Evolutionary conservation across 2,329 filamentous ascomycete species (phyloP), one percentile per base, ranked within the genome.

Genomic region (Hypoxylon sp.): DNA sequence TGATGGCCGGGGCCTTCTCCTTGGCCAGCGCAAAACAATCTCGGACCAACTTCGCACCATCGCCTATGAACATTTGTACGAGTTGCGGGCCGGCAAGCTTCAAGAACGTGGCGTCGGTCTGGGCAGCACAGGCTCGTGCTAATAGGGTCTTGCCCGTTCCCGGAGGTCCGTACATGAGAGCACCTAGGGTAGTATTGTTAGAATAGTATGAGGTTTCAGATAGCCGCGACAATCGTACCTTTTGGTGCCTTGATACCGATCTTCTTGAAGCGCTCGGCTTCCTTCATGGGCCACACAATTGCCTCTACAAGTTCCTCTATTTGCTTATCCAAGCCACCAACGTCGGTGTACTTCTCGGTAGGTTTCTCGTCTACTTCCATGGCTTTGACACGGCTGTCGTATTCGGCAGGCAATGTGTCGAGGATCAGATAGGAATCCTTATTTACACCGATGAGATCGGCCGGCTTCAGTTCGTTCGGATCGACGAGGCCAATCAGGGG

Each of bases 321-420:
- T 84, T 99, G 95, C 83, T 99, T 99, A 81, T 97, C 94, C 73
- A 99, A 80, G 53, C 95, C 95, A 81, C 95, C 95, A 13, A 99
- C 96, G 81, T 99, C 95, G 56, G 90, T 95, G 82, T 99, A 99
- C 81, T 98, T 97, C 81, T 99, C 95, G 39, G 94, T 98, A 8
- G 95, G 96, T 85, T 99, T 99, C 86, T 99, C 96, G 74, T 99
- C 95, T 6, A 99, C 95, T 83, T 99, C 96, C 95, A 99, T 99
- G 34, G 96, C 96, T 84, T 99, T 99, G 70, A 99, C 95, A 79
- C 95, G 89, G 81, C 94, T 98, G 77, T 99, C 95, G 76, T 99
- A 99, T 79, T 99, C 96, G 48, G 95, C 95, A 1, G 95, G 95
- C 70, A 99, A 85, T 22, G 95, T 99, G 77, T 99, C 96, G 60